Evolutionary conservation across 2,329 filamentous ascomycete genomes (phyloP).

Genomic region (Verticillium nubilum): DNA sequence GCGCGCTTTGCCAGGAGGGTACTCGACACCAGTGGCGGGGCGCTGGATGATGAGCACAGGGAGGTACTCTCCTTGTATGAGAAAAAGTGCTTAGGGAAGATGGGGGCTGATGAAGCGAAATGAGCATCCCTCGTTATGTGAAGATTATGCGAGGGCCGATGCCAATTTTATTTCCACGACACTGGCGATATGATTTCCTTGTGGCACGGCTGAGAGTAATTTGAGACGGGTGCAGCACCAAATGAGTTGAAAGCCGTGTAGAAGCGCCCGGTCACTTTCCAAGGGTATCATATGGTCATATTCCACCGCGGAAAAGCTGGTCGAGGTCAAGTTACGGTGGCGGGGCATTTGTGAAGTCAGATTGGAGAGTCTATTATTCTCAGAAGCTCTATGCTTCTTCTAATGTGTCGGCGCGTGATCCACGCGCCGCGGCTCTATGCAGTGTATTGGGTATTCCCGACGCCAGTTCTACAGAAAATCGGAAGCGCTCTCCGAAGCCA

Average conservation of each 20-base stretch:
- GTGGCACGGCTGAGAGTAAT: no score
- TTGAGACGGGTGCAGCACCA: no score
- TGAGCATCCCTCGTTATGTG: not conserved
- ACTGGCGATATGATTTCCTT: no score
- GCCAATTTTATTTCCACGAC: no score
- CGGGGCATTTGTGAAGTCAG: not conserved
- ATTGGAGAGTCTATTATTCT: not conserved
- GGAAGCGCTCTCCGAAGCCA: not conserved
- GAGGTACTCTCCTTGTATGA: slow-evolving; percentile 36
- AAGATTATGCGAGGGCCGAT: no score
- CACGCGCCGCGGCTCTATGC: not conserved
- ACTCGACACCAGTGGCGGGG: slow-evolving; percentile 22
- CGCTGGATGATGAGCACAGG: slow-evolving; percentile 38
- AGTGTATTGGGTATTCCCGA: not conserved
- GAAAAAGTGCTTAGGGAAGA: slow-evolving; percentile 30
- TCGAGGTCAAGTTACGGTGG: no score
- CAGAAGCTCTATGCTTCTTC: not conserved
- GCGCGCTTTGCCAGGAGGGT: slow-evolving; percentile 31
- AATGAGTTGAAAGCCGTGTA: no score
- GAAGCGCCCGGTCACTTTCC: no score
- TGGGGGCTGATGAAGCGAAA: not conserved
- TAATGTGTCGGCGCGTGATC: not conserved
- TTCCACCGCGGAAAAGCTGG: no score
- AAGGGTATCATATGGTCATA: no score
- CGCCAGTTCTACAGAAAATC: not conserved